These are phyloP conservation scores for Wickerhamomyces bisporus DNA, from an alignment of 805 yeast species.

Conservation along the genomic window DNA sequence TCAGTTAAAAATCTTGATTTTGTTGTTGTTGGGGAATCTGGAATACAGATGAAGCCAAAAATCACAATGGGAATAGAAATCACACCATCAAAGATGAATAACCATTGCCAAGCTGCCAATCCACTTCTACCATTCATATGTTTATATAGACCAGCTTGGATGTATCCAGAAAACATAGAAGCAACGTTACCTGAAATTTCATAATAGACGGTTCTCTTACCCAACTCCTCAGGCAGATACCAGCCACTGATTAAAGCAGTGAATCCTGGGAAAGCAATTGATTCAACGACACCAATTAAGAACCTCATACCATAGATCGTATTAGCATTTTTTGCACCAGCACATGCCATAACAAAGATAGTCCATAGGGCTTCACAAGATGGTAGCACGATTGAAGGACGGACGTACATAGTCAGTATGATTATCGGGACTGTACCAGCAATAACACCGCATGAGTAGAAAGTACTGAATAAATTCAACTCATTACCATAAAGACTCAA, in stretches of 20 bases:
- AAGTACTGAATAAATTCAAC: slow-evolving; percentile 49
- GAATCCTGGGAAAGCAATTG: slow-evolving; percentile 40
- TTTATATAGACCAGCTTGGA: slow-evolving; percentile 42
- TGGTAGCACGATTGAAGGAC: slow-evolving; percentile 38
- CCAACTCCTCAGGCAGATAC: slow-evolving; percentile 38
- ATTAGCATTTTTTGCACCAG: slow-evolving; percentile 28
- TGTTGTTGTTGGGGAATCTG: slow-evolving; percentile 31
- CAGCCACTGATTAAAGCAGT: slow-evolving; percentile 29
- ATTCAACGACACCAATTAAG: slow-evolving; percentile 43
- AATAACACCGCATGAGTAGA: slow-evolving; percentile 53
- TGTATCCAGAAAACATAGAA: slow-evolving; percentile 42
- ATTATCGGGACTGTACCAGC: slow-evolving; percentile 51
- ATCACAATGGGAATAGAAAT: slow-evolving; percentile 32
- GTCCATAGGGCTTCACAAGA: slow-evolving; percentile 57
- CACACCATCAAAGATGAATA: slow-evolving; percentile 33
- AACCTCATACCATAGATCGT: slow-evolving; percentile 43
- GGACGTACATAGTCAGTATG: slow-evolving; percentile 45
- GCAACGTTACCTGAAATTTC: slow-evolving; percentile 42
- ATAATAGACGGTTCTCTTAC: slow-evolving; percentile 40
- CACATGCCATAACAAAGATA: slow-evolving; percentile 48
- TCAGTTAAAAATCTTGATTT: slow-evolving; percentile 10
- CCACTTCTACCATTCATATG: slow-evolving; percentile 36
- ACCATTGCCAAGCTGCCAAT: slow-evolving; percentile 41
- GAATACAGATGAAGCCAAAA: slow-evolving; percentile 36
- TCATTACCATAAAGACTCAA: slow-evolving; percentile 56